These are phyloP conservation scores for Metschnikowia similis DNA, from an alignment of 805 yeast genomes.

Conservation along the genomic window DNA sequence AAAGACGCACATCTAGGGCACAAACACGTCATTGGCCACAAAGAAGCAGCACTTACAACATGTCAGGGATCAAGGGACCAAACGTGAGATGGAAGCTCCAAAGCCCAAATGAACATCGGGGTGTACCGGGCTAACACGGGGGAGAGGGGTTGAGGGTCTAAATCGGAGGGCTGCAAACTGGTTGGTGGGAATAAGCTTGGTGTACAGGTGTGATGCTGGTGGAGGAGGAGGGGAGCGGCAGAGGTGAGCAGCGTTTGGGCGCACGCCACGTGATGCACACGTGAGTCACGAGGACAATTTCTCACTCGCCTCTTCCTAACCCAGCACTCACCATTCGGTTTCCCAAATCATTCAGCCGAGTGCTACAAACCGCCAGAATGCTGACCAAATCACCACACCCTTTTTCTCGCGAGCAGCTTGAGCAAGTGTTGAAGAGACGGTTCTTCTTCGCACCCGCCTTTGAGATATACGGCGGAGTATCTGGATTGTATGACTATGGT, in stretches of 20 bases:
- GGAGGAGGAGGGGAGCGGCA: too few relatives aligned
- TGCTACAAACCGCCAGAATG: slow-evolving; percentile 20
- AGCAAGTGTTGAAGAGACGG: slow-evolving; percentile 87
- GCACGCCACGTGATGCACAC: not conserved
- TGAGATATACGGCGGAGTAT: slow-evolving; percentile 97
- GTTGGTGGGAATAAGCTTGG: not conserved
- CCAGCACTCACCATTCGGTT: slow-evolving; percentile 4
- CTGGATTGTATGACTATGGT: slow-evolving; percentile 97
- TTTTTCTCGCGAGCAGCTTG: slow-evolving; percentile 83
- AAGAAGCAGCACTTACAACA: too few relatives aligned
- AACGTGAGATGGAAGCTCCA: too few relatives aligned
- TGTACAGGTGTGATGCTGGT: not conserved
- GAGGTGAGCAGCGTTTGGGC: too few relatives aligned
- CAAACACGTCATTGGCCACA: too few relatives aligned
- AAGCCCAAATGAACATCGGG: too few relatives aligned
- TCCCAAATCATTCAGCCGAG: slow-evolving; percentile 4
- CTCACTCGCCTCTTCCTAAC: not conserved
- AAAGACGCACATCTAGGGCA: too few relatives aligned
- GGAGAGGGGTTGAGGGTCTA: too few relatives aligned
- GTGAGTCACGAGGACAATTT: slow-evolving; percentile 2
- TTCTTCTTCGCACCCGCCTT: slow-evolving; percentile 97
- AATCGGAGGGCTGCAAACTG: not conserved
- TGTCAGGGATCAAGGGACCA: too few relatives aligned
- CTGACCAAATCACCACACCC: slow-evolving; percentile 31
- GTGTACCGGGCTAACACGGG: too few relatives aligned